A percentile compares a stretch with the other conserved stretches of the same genome.
Conservation (phyloP, 345 rosid genomes). For the Eucalyptus lansdowneana region DNA sequence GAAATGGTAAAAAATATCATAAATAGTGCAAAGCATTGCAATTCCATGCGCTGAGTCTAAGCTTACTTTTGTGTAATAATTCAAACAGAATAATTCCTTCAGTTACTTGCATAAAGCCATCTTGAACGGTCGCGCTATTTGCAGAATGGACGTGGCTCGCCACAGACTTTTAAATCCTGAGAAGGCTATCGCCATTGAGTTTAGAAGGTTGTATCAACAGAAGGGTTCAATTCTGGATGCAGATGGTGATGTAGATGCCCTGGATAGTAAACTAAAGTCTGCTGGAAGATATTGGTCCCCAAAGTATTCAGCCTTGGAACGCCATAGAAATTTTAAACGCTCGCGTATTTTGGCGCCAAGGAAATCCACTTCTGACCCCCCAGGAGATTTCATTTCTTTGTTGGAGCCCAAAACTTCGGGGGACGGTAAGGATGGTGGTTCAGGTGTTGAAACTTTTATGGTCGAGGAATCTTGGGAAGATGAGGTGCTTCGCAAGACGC, state of each 20-base stretch:
- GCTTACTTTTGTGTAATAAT: neutral
- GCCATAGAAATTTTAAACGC: conserved; percentile 49
- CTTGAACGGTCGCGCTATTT: neutral
- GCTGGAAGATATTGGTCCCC: conserved; percentile 84
- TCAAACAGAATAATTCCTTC: neutral
- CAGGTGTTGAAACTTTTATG: conserved; percentile 3
- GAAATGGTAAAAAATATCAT: neutral
- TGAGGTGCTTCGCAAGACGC: conserved; percentile 63
- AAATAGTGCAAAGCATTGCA: neutral
- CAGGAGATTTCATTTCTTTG: conserved; percentile 56
- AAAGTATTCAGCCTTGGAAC: conserved; percentile 60
- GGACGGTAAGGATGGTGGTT: conserved; percentile 14
- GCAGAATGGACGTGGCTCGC: conserved; percentile 87
- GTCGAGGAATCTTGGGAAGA: conserved; percentile 95
- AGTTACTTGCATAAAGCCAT: neutral
- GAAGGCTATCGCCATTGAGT: conserved; percentile 13
- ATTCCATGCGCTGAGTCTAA: neutral
- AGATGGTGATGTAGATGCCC: conserved; percentile 58
- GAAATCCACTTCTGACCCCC: conserved; percentile 7
- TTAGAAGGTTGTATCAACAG: conserved; percentile 19
- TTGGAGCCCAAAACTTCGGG: conserved; percentile 11
- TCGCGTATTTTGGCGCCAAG: conserved; percentile 27
- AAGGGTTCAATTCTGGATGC: conserved; percentile 29
- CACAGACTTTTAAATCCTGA: conserved; percentile 38
- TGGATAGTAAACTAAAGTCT: conserved; percentile 55